Conservation (phyloP, 768 basidiomycete species). For the Mycena latifolia region DNA sequence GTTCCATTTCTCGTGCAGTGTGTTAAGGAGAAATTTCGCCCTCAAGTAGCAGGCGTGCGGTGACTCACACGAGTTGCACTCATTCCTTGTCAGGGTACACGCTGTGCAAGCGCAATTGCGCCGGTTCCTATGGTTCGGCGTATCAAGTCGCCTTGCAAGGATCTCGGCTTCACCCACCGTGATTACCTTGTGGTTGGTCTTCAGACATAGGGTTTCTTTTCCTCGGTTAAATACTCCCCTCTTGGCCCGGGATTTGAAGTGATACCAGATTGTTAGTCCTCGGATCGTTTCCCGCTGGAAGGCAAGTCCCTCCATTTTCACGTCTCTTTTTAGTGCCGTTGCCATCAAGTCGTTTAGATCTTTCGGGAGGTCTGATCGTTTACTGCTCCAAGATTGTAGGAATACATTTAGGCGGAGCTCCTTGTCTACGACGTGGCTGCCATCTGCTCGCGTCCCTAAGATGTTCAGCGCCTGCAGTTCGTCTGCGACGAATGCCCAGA, state of each 20-base stretch:
- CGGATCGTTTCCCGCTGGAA: background rate
- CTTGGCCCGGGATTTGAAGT: background rate
- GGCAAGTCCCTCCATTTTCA: slow-evolving; percentile 5
- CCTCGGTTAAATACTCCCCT: background rate
- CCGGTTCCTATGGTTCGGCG: background rate
- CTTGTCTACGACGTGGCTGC: background rate
- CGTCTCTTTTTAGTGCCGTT: background rate
- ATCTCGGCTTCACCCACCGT: slow-evolving; percentile 1
- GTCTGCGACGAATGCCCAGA: slow-evolving; percentile 5
- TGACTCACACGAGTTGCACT: background rate
- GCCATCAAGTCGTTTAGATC: background rate
- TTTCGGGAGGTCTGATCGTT: background rate
- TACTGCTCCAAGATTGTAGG: background rate
- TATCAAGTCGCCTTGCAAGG: background rate
- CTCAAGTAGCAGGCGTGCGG: slow-evolving; percentile 14
- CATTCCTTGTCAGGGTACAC: background rate
- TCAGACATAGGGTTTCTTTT: background rate
- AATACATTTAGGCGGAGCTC: background rate
- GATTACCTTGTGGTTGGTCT: background rate
- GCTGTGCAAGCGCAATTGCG: background rate
- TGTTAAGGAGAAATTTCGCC: slow-evolving; percentile 1
- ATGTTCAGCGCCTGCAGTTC: background rate
- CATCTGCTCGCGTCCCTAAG: background rate
- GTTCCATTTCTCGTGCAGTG: slow-evolving; percentile 15
- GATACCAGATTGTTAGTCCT: slow-evolving; percentile 1